Percentiles rank a stretch among this genome's conserved stretches.
phyloP scores from a whole-genome alignment of 176 grass and related monocot species.

The Poa annua region DNA sequence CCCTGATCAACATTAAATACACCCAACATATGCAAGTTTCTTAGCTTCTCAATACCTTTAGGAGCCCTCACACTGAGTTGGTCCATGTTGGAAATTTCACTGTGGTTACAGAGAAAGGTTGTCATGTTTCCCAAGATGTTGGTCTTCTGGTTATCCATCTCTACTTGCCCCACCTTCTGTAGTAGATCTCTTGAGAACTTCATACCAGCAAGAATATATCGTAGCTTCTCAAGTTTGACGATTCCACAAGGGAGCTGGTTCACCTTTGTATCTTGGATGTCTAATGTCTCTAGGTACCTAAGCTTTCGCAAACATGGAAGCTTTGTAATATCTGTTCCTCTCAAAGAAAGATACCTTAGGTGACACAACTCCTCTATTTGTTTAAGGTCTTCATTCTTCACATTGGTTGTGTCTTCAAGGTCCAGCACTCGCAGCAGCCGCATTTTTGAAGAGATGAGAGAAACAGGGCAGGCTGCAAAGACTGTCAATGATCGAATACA shows the following conservation, averaged over 20 bases:
- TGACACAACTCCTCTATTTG: background rate
- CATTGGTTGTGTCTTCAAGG: background rate
- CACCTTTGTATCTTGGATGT: background rate
- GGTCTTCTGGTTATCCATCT: background rate
- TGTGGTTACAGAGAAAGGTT: background rate
- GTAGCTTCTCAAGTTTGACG: background rate
- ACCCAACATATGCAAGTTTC: background rate
- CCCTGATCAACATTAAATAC: background rate
- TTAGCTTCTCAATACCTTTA: background rate
- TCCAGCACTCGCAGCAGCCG: background rate
- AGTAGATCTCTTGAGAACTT: background rate
- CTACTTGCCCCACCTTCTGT: background rate
- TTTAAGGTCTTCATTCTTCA: background rate
- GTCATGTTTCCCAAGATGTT: background rate
- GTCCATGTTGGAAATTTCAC: background rate
- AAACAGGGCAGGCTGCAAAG: background rate
- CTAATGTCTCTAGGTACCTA: background rate
- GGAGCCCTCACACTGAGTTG: background rate
- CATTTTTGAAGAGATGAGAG: background rate
- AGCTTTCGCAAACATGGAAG: background rate
- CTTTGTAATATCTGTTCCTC: background rate
- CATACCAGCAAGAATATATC: background rate
- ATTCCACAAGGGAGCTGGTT: background rate
- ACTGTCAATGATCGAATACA: background rate
- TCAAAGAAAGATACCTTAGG: background rate